phyloP scores from a whole-genome alignment of 2,329 filamentous ascomycete species.

The Cladosporium colombiae region DNA sequence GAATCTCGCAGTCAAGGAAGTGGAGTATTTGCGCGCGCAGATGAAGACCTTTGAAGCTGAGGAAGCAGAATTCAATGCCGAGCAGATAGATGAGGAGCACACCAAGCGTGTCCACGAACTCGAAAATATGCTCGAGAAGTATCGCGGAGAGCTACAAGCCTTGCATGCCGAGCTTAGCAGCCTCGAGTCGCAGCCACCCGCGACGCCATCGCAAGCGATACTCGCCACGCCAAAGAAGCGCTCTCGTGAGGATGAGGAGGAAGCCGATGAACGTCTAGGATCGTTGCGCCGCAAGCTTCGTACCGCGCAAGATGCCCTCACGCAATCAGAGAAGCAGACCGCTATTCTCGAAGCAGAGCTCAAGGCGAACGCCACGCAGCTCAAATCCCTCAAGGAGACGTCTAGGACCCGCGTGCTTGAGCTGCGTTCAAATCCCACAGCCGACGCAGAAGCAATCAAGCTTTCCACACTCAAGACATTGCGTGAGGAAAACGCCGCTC shows the following conservation, averaged over 20 bases:
- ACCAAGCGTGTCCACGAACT: conserved; percentile 74
- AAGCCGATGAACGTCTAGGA: conserved; percentile 70
- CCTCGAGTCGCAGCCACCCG: conserved; percentile 52
- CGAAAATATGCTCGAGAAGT: conserved; percentile 82
- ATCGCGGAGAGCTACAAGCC: conserved; percentile 75
- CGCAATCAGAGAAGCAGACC: conserved; percentile 67
- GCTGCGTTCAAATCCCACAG: conserved; percentile 87
- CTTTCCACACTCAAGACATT: conserved; percentile 74
- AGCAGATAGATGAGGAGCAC: conserved; percentile 75
- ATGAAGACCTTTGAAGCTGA: conserved; percentile 84
- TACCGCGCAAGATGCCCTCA: conserved; percentile 76
- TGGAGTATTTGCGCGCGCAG: conserved; percentile 90
- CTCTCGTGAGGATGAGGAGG: conserved; percentile 48
- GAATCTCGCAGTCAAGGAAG: conserved; percentile 82
- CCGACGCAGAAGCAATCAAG: conserved; percentile 82
- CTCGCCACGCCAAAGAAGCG: conserved; percentile 57
- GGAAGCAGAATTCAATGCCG: conserved; percentile 81
- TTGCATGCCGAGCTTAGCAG: conserved; percentile 74
- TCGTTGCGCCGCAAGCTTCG: conserved; percentile 86
- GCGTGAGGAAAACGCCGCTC: conserved; percentile 78
- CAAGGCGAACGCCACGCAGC: conserved; percentile 69
- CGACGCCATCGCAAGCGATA: conserved; percentile 51
- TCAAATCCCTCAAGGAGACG: conserved; percentile 65
- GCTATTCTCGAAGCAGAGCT: conserved; percentile 75
- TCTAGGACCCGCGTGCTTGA: conserved; percentile 81